phyloP scores from a whole-genome alignment of 148 eudicot genomes.

The Amaranthus palmeri region DNA sequence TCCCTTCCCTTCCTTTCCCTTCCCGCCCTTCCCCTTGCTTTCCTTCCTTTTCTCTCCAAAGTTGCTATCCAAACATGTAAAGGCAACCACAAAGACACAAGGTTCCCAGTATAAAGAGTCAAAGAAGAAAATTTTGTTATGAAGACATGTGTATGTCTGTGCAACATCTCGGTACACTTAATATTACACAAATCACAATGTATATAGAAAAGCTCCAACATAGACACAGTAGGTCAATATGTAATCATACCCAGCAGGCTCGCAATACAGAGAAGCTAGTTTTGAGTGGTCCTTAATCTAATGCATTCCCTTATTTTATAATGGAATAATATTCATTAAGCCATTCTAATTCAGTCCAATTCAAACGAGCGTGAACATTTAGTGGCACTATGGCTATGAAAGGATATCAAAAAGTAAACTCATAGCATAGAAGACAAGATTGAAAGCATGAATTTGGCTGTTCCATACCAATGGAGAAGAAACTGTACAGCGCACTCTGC shows the following conservation, averaged over 20 bases:
- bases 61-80: neutral
- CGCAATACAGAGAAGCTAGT: neutral
- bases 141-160: neutral
- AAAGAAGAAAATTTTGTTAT: neutral
- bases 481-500: constrained; percentile 74
- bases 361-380: neutral
- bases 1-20: no score
- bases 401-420: neutral
- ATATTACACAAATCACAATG: neutral
- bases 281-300: neutral
- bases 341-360: neutral
- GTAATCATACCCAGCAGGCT: neutral
- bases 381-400: neutral
- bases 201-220: neutral
- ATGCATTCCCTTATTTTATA: neutral
- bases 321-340: neutral
- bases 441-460: constrained; percentile 4
- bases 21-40: no score
- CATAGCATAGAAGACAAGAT: constrained; percentile 4
- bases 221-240: neutral
- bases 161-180: neutral
- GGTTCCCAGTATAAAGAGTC: neutral
- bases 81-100: neutral
- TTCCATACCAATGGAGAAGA: constrained; percentile 86
- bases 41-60: no score